Evolutionary conservation across 2,329 filamentous ascomycete genomes (phyloP).

Genomic region (Hypoxylon sp.): DNA sequence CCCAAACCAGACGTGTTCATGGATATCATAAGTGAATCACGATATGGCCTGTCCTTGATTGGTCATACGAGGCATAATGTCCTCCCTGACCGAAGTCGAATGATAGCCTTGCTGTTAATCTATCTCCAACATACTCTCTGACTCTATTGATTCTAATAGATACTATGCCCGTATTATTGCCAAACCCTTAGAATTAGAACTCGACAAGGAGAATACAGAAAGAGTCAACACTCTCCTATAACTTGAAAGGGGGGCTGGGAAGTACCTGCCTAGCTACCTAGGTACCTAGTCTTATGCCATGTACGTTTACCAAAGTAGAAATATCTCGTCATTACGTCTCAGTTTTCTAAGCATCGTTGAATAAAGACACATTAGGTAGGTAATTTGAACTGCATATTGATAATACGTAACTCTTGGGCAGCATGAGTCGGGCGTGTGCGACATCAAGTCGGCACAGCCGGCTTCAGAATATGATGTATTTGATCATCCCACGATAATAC

Average conservation of each 20-base stretch:
- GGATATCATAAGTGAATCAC: slow-evolving; percentile 13
- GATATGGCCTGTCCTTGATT: not conserved
- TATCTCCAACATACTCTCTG: not conserved
- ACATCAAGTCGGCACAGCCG: not conserved
- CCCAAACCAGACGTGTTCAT: slow-evolving; percentile 8
- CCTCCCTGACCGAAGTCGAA: not conserved
- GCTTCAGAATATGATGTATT: slow-evolving; percentile 2
- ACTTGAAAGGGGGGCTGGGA: no score
- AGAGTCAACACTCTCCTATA: not conserved
- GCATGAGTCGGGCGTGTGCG: not conserved
- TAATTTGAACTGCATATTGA: not conserved
- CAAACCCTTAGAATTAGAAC: not conserved
- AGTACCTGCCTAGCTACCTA: no score
- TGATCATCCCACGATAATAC: not conserved
- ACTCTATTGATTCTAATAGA: not conserved
- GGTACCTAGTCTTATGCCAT: no score
- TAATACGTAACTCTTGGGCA: not conserved
- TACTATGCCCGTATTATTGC: not conserved
- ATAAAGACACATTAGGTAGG: not conserved
- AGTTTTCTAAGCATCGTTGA: not conserved
- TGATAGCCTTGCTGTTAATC: not conserved
- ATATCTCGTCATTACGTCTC: not conserved
- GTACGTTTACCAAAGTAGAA: not conserved
- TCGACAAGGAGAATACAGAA: not conserved
- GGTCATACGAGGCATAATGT: slow-evolving; percentile 8